A percentile compares a stretch with the other conserved stretches of the same genome.
Evolutionary conservation across 768 basidiomycete species (phyloP).

Genomic region (Heimioporus sp.): DNA sequence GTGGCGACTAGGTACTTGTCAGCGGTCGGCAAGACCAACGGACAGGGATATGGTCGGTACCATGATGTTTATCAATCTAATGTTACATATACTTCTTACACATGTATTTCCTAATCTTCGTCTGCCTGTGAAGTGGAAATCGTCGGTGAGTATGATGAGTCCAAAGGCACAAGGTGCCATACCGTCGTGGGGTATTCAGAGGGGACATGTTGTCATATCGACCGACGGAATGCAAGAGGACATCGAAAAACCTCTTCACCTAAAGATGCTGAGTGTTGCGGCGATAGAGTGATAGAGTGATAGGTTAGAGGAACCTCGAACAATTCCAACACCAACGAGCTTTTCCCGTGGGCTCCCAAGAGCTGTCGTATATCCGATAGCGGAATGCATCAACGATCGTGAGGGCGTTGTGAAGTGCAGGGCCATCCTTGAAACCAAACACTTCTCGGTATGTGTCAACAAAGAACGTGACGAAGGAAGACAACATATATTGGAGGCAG

Average conservation of each 20-base stretch:
- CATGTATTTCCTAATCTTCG: too few species aligned
- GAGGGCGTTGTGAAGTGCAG: slow-evolving; percentile 84
- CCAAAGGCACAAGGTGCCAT: neutral
- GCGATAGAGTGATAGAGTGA: neutral
- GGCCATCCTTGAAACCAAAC: slow-evolving; percentile 82
- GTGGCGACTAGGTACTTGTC: slow-evolving; percentile 53
- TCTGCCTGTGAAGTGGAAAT: too few species aligned
- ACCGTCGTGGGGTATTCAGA: slow-evolving; percentile 39
- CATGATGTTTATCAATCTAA: neutral
- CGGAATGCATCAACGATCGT: slow-evolving; percentile 79
- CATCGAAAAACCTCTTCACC: slow-evolving; percentile 63
- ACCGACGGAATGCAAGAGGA: slow-evolving; percentile 59
- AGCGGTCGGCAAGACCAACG: slow-evolving; percentile 22
- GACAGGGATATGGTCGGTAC: neutral
- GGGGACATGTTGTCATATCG: slow-evolving; percentile 61
- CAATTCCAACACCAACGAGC: slow-evolving; percentile 72
- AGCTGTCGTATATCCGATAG: slow-evolving; percentile 54
- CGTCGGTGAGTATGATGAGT: neutral
- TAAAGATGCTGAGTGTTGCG: slow-evolving; percentile 25
- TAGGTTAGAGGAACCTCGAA: slow-evolving; percentile 51
- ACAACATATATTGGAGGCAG: slow-evolving; percentile 68
- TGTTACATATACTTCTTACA: neutral
- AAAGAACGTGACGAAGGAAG: slow-evolving; percentile 74
- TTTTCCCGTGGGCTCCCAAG: slow-evolving; percentile 72
- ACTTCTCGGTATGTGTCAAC: slow-evolving; percentile 66